These are phyloP conservation scores for Russula lepida DNA, from an alignment of 768 basidiomycete genomes.

Conservation along the genomic window DNA sequence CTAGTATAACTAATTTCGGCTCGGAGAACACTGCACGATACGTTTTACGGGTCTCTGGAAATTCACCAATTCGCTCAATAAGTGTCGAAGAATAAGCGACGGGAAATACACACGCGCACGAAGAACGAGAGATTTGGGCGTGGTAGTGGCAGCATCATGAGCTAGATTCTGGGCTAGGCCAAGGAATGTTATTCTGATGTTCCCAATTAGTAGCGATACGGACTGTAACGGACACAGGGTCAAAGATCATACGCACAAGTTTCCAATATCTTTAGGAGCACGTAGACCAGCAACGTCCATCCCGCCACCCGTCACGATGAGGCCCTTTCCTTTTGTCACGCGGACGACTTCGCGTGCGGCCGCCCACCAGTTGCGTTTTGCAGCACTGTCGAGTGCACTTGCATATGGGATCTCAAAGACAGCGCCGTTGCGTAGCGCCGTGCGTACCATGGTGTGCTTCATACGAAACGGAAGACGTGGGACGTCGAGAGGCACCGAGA, in stretches of 20 bases:
- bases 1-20: conserved; percentile 55
- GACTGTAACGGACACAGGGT: neutral
- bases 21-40: conserved; percentile 75
- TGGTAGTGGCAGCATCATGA: conserved; percentile 50
- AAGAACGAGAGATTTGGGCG: conserved; percentile 57
- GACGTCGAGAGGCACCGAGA: conserved; percentile 67
- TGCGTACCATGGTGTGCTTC: conserved; percentile 75
- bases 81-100: neutral
- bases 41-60: conserved; percentile 68
- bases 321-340: conserved; percentile 71
- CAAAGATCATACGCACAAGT: conserved; percentile 41
- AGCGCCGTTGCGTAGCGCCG: conserved; percentile 73
- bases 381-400: conserved; percentile 51
- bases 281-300: conserved; percentile 53
- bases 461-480: conserved; percentile 74
- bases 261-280: conserved; percentile 64
- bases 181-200: conserved; percentile 51
- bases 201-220: too few species aligned
- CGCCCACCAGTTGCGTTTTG: conserved; percentile 82
- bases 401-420: conserved; percentile 78
- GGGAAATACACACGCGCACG: conserved; percentile 55
- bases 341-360: conserved; percentile 66
- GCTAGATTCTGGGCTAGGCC: conserved; percentile 62
- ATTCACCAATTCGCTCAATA: neutral
- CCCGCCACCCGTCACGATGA: conserved; percentile 66